Base-by-base conservation (phyloP, 257 asterid species). In the Solanum paucissectum region DNA sequence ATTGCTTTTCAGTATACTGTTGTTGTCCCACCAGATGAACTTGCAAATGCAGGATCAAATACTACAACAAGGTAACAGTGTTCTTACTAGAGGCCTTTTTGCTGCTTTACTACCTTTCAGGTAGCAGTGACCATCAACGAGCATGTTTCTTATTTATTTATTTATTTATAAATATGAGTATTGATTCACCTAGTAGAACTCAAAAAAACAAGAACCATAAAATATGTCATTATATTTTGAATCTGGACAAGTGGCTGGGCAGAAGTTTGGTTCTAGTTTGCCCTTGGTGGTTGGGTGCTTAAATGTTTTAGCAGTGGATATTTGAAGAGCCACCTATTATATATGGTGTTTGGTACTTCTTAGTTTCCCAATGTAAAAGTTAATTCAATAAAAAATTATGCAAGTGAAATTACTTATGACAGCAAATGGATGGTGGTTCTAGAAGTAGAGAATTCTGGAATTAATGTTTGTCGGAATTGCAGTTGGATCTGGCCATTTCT, bases 1-100 rank as follows among this genome's bases (percentile, higher is more conserved):
- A 92, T 97, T 92, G 99, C 99, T 89, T 97, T 97, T 91, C 99
- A 97, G 88, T 97, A 97, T 90, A 91, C 99, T 69, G 98, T 95
- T 86, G 96, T 94, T 90, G 99, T 96, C 88, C 98, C 98, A 60
- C 98, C 94, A 4, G 94, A 90, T 58, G 98, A 96, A 87, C 91
- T 89, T 55, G 88, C 98, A 42, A 86, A 88, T 84, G 88, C 93
- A 55, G 91, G 92, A 87, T 90, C 95, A 84, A 89, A 89, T 89
- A 64, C 95, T 83, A 27, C 94, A 87, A 92, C 88, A 90, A 94
- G 99, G 99, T 96, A 92, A 87, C 87, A 64, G 64, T 87, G 88
- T 29, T 89, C 44, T n/a, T 88, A 27, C 58, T 13, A 27, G 20
- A 25, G 29, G 5, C 68, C 37, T 83, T 87, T 88, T 86, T 89